These are phyloP conservation scores for Aspergillus panamensis DNA, from an alignment of 495 filamentous ascomycete species.

Conservation along the genomic window DNA sequence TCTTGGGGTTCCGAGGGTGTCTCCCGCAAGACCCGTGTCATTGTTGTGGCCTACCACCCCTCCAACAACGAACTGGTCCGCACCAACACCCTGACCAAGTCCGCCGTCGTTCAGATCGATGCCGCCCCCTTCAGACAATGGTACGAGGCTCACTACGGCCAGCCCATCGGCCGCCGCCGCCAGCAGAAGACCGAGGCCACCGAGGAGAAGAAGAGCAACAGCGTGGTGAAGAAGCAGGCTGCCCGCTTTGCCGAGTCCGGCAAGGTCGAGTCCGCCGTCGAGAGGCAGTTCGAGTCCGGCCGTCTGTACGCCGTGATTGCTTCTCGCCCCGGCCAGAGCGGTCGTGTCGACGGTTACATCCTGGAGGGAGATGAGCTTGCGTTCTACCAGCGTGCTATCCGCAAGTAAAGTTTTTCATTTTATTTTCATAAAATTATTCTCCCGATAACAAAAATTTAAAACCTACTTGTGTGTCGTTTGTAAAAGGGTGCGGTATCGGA, in stretches of 20 bases:
- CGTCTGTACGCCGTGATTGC: slow-evolving; percentile 91
- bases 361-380: slow-evolving; percentile 98
- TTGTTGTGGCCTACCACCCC: slow-evolving; percentile 95
- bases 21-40: slow-evolving; percentile 97
- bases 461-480: slow-evolving; percentile 21
- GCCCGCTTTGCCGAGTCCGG: slow-evolving; percentile 71
- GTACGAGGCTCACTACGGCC: slow-evolving; percentile 99
- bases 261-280: slow-evolving; percentile 89
- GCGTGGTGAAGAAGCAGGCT: slow-evolving; percentile 92
- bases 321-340: slow-evolving; percentile 92
- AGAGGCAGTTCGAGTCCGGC: slow-evolving; percentile 98
- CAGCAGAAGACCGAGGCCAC: slow-evolving; percentile 69
- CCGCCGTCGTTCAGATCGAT: slow-evolving; percentile 97
- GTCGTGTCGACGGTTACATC: slow-evolving; percentile 94
- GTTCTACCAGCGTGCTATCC: slow-evolving; percentile 98
- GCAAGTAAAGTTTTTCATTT: slow-evolving; percentile 68
- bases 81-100: slow-evolving; percentile 99
- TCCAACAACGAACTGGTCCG: slow-evolving; percentile 99
- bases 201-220: slow-evolving; percentile 88
- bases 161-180: slow-evolving; percentile 79
- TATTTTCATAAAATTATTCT: slow-evolving; percentile 19
- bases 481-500: slow-evolving; percentile 43
- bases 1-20: slow-evolving; percentile 97
- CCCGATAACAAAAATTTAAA: slow-evolving; percentile 5
- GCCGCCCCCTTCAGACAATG: slow-evolving; percentile 98